Evolutionary conservation across 352 stramenopile genomes (phyloP).

Genomic region (Globisporangium polare): DNA sequence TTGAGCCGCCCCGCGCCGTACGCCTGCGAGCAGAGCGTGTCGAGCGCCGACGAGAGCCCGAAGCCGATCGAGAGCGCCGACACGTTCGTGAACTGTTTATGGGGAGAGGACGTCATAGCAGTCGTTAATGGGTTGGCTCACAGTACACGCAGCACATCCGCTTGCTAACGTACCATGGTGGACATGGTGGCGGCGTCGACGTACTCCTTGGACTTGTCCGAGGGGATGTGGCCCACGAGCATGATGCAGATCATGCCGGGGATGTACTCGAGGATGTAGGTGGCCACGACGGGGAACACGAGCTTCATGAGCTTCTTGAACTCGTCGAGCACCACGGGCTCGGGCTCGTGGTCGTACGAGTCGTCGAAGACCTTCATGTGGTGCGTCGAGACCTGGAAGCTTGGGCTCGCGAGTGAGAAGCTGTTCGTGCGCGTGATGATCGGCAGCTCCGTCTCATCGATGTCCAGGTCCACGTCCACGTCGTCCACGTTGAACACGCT

Average conservation of each 20-base stretch:
- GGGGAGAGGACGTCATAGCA: neutral
- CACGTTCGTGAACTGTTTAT: slow-evolving; percentile 62
- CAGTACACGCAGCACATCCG: too few relatives aligned
- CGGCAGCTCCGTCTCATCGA: slow-evolving; percentile 24
- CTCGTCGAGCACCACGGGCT: slow-evolving; percentile 25
- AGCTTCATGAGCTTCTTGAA: slow-evolving; percentile 39
- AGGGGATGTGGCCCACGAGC: slow-evolving; percentile 62
- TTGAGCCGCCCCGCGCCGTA: slow-evolving; percentile 41
- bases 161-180: slow-evolving; percentile 47
- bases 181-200: slow-evolving; percentile 68
- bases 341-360: slow-evolving; percentile 26
- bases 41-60: slow-evolving; percentile 64
- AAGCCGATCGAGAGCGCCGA: slow-evolving; percentile 55
- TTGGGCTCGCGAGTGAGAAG: slow-evolving; percentile 49
- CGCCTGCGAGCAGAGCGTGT: slow-evolving; percentile 74
- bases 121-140: neutral
- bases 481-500: neutral
- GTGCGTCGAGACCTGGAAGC: slow-evolving; percentile 31
- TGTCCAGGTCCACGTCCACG: slow-evolving; percentile 15
- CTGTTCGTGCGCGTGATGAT: slow-evolving; percentile 51
- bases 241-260: slow-evolving; percentile 57
- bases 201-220: slow-evolving; percentile 45
- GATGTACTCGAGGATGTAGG: slow-evolving; percentile 29
- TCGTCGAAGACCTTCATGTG: slow-evolving; percentile 42
- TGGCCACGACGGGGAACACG: slow-evolving; percentile 31